Percentiles rank a stretch among this genome's conserved stretches.
phyloP scores from a whole-genome alignment of 306 rosid species.

The Parietaria judaica region DNA sequence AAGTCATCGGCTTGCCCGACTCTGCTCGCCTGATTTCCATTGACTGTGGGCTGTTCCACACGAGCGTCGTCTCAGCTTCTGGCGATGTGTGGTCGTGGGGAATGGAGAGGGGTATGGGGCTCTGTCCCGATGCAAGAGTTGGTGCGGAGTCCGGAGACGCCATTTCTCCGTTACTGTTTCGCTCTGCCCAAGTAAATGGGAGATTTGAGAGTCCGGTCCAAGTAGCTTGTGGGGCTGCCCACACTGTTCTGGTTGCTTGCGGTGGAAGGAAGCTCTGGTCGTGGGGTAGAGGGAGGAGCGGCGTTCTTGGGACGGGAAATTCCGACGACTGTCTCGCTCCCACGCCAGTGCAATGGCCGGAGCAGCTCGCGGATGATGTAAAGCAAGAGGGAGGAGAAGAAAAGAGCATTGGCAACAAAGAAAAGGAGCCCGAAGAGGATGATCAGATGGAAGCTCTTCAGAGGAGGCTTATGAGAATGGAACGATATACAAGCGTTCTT shows the following conservation, averaged over 20 bases:
- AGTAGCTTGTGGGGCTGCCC: constrained; percentile 89
- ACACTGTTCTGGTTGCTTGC: constrained; percentile 58
- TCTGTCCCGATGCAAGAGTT: constrained; percentile 73
- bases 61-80: constrained; percentile 64
- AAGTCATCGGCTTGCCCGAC: constrained; percentile 57
- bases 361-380: constrained; percentile 37
- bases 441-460: constrained; percentile 49
- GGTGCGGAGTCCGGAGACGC: constrained; percentile 68
- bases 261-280: constrained; percentile 73
- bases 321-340: constrained; percentile 49
- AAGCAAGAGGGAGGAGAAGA: constrained; percentile 41
- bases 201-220: constrained; percentile 56
- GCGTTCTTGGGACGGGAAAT: constrained; percentile 78
- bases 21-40: constrained; percentile 34
- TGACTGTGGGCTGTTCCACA: constrained; percentile 87
- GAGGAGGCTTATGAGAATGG: constrained; percentile 54
- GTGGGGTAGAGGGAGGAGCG: constrained; percentile 91
- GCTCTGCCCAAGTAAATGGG: constrained; percentile 22
- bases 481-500: constrained; percentile 59
- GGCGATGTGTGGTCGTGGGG: constrained; percentile 98
- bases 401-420: constrained; percentile 16
- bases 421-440: constrained; percentile 30
- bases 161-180: constrained; percentile 43
- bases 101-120: constrained; percentile 93
- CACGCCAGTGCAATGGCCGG: constrained; percentile 58